phyloP scores from a whole-genome alignment of 768 basidiomycete species.

The Amanita inopinata region DNA sequence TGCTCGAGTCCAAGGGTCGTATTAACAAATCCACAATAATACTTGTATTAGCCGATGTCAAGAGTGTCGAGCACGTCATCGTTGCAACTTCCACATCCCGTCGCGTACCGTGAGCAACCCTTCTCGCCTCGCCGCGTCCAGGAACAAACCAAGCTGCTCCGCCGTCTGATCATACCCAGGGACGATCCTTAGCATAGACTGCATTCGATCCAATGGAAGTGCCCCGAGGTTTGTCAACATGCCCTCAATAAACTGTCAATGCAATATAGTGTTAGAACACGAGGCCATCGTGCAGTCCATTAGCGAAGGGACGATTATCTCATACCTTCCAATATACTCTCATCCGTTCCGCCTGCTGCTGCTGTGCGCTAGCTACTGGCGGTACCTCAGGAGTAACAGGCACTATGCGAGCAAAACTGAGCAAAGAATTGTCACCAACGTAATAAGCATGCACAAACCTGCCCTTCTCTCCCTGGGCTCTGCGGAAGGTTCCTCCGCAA shows the following conservation, averaged over 20 bases:
- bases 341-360: constrained; percentile 81
- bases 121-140: constrained; percentile 75
- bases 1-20: no score
- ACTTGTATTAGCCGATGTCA: background rate
- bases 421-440: background rate
- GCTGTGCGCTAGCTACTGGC: constrained; percentile 47
- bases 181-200: constrained; percentile 78
- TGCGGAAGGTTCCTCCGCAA: constrained; percentile 36
- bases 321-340: constrained; percentile 75
- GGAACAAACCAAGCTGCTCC: constrained; percentile 70
- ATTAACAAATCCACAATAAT: no score
- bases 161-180: constrained; percentile 72
- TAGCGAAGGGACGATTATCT: constrained; percentile 1
- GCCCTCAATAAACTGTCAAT: constrained; percentile 72
- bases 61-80: constrained; percentile 13
- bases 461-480: constrained; percentile 17
- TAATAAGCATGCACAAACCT: constrained; percentile 12
- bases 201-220: constrained; percentile 74
- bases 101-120: constrained; percentile 63
- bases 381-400: constrained; percentile 31
- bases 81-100: constrained; percentile 55
- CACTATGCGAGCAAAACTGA: constrained; percentile 10
- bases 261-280: background rate
- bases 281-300: background rate
- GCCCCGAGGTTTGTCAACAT: constrained; percentile 84